phyloP scores from a whole-genome alignment of 768 basidiomycete species.

The Rhodotorula diobovata region DNA sequence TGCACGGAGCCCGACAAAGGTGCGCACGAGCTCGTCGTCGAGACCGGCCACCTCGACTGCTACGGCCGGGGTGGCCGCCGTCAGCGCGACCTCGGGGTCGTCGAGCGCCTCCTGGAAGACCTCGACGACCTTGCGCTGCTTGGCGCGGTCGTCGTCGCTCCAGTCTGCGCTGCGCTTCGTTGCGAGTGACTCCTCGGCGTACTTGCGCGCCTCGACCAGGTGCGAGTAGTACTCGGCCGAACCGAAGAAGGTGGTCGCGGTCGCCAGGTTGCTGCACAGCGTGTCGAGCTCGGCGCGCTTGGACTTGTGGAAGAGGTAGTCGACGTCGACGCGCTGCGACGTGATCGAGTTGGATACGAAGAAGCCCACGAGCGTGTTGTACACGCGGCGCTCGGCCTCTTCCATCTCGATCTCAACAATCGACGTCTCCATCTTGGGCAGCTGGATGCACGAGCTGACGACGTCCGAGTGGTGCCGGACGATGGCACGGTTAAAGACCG shows the following conservation, averaged over 20 bases:
- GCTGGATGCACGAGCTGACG: slow-evolving; percentile 4
- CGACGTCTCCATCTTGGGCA: slow-evolving; percentile 28
- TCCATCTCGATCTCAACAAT: slow-evolving; percentile 31
- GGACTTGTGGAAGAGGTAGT: slow-evolving; percentile 38
- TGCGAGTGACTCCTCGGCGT: slow-evolving; percentile 7
- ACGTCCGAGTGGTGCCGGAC: slow-evolving; percentile 25
- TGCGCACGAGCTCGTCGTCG: slow-evolving; percentile 17
- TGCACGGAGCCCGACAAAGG: slow-evolving; percentile 27
- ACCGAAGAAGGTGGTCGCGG: slow-evolving; percentile 37
- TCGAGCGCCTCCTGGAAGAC: slow-evolving; percentile 27
- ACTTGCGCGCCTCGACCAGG: slow-evolving; percentile 7
- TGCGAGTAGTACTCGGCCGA: slow-evolving; percentile 9
- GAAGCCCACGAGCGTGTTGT: slow-evolving; percentile 39
- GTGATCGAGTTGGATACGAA: slow-evolving; percentile 40
- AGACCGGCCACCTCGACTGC: slow-evolving; percentile 16
- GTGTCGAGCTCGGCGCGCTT: slow-evolving; percentile 25
- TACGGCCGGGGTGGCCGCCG: slow-evolving; percentile 3
- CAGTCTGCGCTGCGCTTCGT: slow-evolving; percentile 1
- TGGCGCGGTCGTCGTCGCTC: slow-evolving; percentile 16
- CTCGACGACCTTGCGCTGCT: slow-evolving; percentile 7
- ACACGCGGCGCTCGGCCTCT: slow-evolving; percentile 36
- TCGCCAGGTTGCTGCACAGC: slow-evolving; percentile 31
- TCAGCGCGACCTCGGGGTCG: slow-evolving; percentile 17
- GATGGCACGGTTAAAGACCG: slow-evolving; percentile 28
- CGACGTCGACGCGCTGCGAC: slow-evolving; percentile 36